phyloP scores from a whole-genome alignment of 305 asterid species.

The Fraxinus ornus region DNA sequence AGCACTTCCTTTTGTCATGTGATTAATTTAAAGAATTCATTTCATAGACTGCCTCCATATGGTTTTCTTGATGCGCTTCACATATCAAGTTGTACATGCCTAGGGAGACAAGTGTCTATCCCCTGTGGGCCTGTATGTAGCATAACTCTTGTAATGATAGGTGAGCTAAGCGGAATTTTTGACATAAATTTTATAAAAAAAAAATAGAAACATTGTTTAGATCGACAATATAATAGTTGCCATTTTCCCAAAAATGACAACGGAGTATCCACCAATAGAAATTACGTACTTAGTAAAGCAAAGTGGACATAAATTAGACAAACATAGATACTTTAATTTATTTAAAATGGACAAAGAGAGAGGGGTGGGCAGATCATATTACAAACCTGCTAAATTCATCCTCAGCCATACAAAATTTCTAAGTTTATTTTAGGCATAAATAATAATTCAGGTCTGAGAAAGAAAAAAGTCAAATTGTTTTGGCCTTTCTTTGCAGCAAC shows the following conservation, averaged over 20 bases:
- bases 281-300: neutral
- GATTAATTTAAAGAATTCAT: neutral
- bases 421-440: neutral
- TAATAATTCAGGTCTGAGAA: neutral
- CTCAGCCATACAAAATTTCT: slow-evolving; percentile 13
- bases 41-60: neutral
- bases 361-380: neutral
- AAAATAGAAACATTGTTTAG: neutral
- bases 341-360: neutral
- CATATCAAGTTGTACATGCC: neutral
- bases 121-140: neutral
- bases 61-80: neutral
- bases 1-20: neutral
- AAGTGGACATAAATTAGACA: neutral
- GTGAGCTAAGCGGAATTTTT: neutral
- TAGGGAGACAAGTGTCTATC: neutral
- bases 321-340: neutral
- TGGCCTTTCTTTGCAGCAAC: slow-evolving; percentile 6
- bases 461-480: neutral
- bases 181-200: neutral
- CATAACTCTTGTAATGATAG: neutral
- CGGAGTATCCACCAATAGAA: neutral
- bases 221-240: neutral
- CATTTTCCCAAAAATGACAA: neutral
- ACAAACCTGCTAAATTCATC: slow-evolving; percentile 13